phyloP scores from a whole-genome alignment of 345 rosid genomes.

The Boechera retrofracta region DNA sequence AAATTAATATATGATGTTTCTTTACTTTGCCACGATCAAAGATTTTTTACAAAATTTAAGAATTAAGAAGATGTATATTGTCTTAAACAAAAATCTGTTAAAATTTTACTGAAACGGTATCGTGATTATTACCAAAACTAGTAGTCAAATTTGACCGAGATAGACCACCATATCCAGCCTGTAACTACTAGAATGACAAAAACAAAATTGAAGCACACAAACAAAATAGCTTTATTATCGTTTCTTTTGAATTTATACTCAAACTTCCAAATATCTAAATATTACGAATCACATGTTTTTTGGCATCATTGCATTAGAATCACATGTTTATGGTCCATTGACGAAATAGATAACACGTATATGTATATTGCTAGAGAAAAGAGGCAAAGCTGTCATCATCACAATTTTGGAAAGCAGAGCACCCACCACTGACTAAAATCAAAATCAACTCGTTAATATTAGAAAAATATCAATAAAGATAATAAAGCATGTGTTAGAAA shows the following conservation, averaged over 20 bases:
- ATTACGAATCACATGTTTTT: neutral
- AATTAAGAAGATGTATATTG: neutral
- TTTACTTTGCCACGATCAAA: neutral
- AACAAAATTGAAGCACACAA: neutral
- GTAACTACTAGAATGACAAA: conserved; percentile 15
- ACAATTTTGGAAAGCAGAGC: conserved; percentile 12
- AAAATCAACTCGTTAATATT: conserved; percentile 11
- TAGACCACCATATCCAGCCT: conserved; percentile 7
- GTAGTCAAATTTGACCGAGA: conserved; percentile 25
- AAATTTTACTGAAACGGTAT: conserved; percentile 5
- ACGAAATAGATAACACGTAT: conserved; percentile 26
- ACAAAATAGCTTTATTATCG: neutral
- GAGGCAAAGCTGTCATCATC: conserved; percentile 29
- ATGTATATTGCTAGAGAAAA: conserved; percentile 19
- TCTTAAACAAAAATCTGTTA: neutral
- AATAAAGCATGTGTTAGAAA: conserved; percentile 1
- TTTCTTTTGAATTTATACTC: neutral
- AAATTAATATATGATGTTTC: neutral
- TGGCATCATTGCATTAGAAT: conserved; percentile 26
- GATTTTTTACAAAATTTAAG: too few species aligned
- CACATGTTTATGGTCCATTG: conserved; percentile 34
- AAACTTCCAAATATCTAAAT: conserved; percentile 25
- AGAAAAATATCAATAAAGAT: neutral
- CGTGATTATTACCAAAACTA: conserved; percentile 30
- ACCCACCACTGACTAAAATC: conserved; percentile 31